These are phyloP conservation scores for Penicillium manginii DNA, from an alignment of 495 filamentous ascomycete genomes.

Conservation along the genomic window DNA sequence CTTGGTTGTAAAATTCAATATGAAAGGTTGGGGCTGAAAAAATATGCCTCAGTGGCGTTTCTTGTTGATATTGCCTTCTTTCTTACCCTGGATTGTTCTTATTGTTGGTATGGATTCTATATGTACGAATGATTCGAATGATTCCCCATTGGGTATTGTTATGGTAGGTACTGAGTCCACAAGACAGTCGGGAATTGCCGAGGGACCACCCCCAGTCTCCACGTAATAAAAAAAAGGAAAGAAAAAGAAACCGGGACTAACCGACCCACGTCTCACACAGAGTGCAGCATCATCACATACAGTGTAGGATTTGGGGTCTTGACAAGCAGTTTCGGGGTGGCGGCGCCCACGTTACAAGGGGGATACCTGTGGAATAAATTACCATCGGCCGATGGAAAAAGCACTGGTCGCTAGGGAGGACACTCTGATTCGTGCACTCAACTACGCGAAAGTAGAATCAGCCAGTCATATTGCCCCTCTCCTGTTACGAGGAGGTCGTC, in stretches of 20 bases:
- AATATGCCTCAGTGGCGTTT: slow-evolving; percentile 1
- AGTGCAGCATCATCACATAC: not conserved
- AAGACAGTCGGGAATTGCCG: slow-evolving; percentile 3
- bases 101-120: not conserved
- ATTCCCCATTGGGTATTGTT: not conserved
- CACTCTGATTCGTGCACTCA: slow-evolving; percentile 1
- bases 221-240: not conserved
- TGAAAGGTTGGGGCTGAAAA: not conserved
- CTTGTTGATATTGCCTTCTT: not conserved
- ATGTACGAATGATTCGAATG: not conserved
- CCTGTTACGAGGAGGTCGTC: not conserved
- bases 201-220: slow-evolving; percentile 7
- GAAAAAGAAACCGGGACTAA: not conserved
- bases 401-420: not conserved
- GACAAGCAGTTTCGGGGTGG: slow-evolving; percentile 1
- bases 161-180: slow-evolving; percentile 3
- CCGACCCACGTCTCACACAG: not conserved
- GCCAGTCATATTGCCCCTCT: not conserved
- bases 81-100: not conserved
- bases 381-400: slow-evolving; percentile 2
- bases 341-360: not conserved
- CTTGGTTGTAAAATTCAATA: not conserved
- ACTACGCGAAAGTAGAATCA: not conserved
- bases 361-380: not conserved
- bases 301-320: not conserved